Evolutionary conservation across 2,329 filamentous ascomycete genomes (phyloP), one percentile per base, ranked within the genome.

Genomic region (Exserohilum rostratum): DNA sequence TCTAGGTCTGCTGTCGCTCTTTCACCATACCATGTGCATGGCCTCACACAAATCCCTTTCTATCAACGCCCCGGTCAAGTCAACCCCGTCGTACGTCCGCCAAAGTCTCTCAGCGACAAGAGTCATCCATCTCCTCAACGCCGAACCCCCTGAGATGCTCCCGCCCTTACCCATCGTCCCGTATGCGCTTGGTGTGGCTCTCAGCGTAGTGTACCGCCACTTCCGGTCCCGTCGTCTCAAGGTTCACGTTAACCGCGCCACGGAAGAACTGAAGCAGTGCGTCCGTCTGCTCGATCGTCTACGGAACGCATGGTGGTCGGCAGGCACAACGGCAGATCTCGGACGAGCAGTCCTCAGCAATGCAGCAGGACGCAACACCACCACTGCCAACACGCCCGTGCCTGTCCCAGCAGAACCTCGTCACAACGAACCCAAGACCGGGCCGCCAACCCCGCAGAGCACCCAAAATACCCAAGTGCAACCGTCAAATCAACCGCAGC

Each of bases 201-300:
- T 85, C 55, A 81, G 81, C 2, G 82, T 85, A 1, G 80, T 82
- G 2, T 85, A 86, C 61, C 80, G 83, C 13, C 80, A 84, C 51
- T 79, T 84, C 39, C 82, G 83, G 20, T 79, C 80, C 45, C 80
- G 80, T 52, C 80, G 77, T 46, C 70, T 83, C 9, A 79, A 74
- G 27, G 76, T 79, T 20, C 77, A 80, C 60, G 76, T 79, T 65
- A 77, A 77, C 54, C 75, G 79, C 20, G 79, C 78, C 1, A 78
- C 77, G 9, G 69, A 76, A 43, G 78, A 80, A 40, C 68, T 81
- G 30, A 75, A 77, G 39, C 72, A 72, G 45, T 80, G 78, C 58
- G 78, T 78, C 20, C 63, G 66, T 10, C 68, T 80, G 1, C 72
- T 81, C n/a, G 75, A 79, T 38, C 73, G 71, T 3, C 65, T 81